phyloP scores from a whole-genome alignment of 2,329 filamentous ascomycete species.

The Davidsoniella eucalypti region DNA sequence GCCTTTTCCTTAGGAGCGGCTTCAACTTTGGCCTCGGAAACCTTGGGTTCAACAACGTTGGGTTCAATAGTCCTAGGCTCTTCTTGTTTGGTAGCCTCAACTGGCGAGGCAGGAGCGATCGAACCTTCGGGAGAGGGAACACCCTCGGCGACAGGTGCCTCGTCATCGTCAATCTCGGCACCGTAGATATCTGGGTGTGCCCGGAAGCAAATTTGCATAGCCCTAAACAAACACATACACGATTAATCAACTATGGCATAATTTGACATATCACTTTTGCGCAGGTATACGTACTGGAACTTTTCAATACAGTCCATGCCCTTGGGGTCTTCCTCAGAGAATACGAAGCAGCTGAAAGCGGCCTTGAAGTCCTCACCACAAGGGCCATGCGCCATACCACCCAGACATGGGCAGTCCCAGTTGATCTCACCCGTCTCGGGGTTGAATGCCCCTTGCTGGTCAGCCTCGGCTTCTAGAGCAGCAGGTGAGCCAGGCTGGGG shows the following conservation, averaged over 20 bases:
- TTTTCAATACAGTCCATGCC: constrained; percentile 95
- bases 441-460: constrained; percentile 85
- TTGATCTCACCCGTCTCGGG: constrained; percentile 99
- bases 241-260: neutral
- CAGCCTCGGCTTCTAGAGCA: constrained; percentile 62
- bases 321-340: constrained; percentile 85
- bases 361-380: constrained; percentile 91
- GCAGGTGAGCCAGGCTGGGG: constrained; percentile 25
- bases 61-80: constrained; percentile 19
- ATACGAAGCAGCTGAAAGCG: constrained; percentile 98
- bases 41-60: constrained; percentile 8
- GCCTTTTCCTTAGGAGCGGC: neutral
- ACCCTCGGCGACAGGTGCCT: constrained; percentile 21
- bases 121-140: constrained; percentile 15
- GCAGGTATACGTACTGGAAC: constrained; percentile 57
- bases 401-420: constrained; percentile 96
- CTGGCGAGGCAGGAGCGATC: constrained; percentile 9
- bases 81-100: constrained; percentile 3
- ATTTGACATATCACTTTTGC: neutral
- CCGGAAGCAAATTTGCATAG: constrained; percentile 95
- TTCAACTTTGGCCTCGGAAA: constrained; percentile 8
- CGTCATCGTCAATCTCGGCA: constrained; percentile 67
- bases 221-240: constrained; percentile 31
- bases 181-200: constrained; percentile 87
- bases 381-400: constrained; percentile 90